Evolutionary conservation across 495 filamentous ascomycete genomes (phyloP).

Genomic region (Talaromyces wortmannii): DNA sequence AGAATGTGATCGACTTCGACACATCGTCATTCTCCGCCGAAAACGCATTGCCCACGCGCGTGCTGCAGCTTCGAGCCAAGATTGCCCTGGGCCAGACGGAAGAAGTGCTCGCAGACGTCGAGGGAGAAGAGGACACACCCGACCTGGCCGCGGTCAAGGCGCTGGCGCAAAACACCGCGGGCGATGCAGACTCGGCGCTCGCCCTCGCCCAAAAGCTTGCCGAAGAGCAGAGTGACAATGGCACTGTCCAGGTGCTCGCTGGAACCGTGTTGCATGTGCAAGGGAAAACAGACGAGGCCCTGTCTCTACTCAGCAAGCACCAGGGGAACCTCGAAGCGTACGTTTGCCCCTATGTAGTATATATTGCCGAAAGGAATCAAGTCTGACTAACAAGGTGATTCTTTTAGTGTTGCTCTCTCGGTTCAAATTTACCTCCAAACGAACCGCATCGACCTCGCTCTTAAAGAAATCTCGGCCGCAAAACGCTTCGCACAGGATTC

Average conservation of each 20-base stretch:
- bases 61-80: constrained; percentile 73
- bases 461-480: constrained; percentile 84
- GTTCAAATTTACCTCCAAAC: constrained; percentile 89
- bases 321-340: constrained; percentile 80
- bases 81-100: constrained; percentile 73
- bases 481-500: constrained; percentile 95
- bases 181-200: constrained; percentile 54
- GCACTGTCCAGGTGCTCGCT: constrained; percentile 70
- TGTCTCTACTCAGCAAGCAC: constrained; percentile 71
- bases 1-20: constrained; percentile 74
- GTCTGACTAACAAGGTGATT: constrained; percentile 2
- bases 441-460: constrained; percentile 81
- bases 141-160: constrained; percentile 75
- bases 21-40: constrained; percentile 64
- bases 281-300: constrained; percentile 75
- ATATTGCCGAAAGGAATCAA: background rate
- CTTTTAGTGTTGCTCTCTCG: constrained; percentile 56
- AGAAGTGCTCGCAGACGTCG: constrained; percentile 61
- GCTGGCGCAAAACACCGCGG: constrained; percentile 60
- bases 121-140: constrained; percentile 53
- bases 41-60: constrained; percentile 70
- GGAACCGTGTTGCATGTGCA: constrained; percentile 72
- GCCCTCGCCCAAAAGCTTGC: constrained; percentile 59
- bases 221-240: constrained; percentile 59
- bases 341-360: constrained; percentile 19